phyloP scores from a whole-genome alignment of 2,329 filamentous ascomycete species.

The Neopestalotiopsis sp. region DNA sequence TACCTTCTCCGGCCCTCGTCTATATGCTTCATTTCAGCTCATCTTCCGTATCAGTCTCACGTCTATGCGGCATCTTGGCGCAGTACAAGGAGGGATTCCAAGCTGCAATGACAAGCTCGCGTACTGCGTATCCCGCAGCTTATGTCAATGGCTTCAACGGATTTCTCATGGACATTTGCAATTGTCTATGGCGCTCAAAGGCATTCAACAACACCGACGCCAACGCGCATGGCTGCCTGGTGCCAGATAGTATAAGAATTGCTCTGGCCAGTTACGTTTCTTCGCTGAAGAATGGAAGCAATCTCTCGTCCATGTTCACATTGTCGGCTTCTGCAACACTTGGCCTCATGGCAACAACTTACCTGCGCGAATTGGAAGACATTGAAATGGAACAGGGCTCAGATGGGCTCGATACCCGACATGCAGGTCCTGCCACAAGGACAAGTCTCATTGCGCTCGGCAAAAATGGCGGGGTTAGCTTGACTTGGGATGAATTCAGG shows the following conservation, averaged over 20 bases:
- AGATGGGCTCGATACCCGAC: constrained; percentile 51
- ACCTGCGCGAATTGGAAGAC: constrained; percentile 64
- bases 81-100: constrained; percentile 79
- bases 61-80: constrained; percentile 72
- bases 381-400: constrained; percentile 48
- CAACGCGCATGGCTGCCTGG: constrained; percentile 63
- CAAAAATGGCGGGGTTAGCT: constrained; percentile 66
- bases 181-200: constrained; percentile 78
- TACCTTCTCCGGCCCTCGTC: constrained; percentile 71
- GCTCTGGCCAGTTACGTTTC: constrained; percentile 54
- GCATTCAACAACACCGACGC: constrained; percentile 71
- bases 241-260: constrained; percentile 50
- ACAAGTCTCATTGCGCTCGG: constrained; percentile 67
- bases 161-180: constrained; percentile 86
- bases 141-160: constrained; percentile 79
- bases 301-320: constrained; percentile 58
- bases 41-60: constrained; percentile 68
- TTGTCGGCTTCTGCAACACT: constrained; percentile 65
- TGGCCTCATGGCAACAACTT: constrained; percentile 59
- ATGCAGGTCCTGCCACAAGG: constrained; percentile 74
- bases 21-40: constrained; percentile 74
- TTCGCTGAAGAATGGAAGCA: constrained; percentile 51
- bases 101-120: constrained; percentile 37
- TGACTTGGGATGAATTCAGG: constrained; percentile 78
- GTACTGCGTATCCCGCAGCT: constrained; percentile 55